Percentiles rank a stretch among this genome's conserved stretches.
These are phyloP conservation scores for Circinella umbellata DNA, from an alignment of 371 early-diverging fungal species.

Conservation along the genomic window DNA sequence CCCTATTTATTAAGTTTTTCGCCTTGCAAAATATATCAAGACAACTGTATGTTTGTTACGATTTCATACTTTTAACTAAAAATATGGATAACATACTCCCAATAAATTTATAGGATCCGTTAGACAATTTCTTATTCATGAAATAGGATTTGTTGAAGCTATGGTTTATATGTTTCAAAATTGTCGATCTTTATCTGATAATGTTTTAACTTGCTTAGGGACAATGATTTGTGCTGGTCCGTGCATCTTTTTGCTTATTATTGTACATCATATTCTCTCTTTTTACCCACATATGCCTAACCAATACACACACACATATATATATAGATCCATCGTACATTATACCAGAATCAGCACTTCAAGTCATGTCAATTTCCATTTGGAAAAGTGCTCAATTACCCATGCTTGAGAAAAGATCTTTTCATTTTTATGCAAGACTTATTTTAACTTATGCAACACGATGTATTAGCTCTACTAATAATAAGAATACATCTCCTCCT, in stretches of 20 bases:
- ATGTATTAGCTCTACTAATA: conserved; percentile 6
- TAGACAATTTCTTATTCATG: conserved; percentile 36
- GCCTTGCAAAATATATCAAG: too few relatives aligned
- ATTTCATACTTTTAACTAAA: too few relatives aligned
- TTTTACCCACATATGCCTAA: background rate
- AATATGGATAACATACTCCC: too few relatives aligned
- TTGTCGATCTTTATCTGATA: conserved; percentile 32
- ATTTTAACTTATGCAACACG: conserved; percentile 37
- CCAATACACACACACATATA: background rate
- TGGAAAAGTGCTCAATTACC: conserved; percentile 34
- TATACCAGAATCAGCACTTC: conserved; percentile 32
- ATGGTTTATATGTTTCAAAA: conserved; percentile 42
- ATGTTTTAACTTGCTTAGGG: conserved; percentile 42
- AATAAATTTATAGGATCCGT: conserved; percentile 25
- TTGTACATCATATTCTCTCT: background rate
- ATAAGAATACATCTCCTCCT: background rate
- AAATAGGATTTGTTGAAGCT: conserved; percentile 38
- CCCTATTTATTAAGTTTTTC: background rate
- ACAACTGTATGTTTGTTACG: too few relatives aligned
- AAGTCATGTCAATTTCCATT: conserved; percentile 28
- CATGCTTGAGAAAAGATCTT: conserved; percentile 25
- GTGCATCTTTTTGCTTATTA: background rate
- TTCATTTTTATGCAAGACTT: conserved; percentile 39
- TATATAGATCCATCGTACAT: conserved; percentile 18
- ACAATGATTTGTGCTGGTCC: conserved; percentile 32